Evolutionary conservation across 1,284 basidiomycete genomes (phyloP), one percentile per base, ranked within the genome.

Genomic region (Irpex lacteus): DNA sequence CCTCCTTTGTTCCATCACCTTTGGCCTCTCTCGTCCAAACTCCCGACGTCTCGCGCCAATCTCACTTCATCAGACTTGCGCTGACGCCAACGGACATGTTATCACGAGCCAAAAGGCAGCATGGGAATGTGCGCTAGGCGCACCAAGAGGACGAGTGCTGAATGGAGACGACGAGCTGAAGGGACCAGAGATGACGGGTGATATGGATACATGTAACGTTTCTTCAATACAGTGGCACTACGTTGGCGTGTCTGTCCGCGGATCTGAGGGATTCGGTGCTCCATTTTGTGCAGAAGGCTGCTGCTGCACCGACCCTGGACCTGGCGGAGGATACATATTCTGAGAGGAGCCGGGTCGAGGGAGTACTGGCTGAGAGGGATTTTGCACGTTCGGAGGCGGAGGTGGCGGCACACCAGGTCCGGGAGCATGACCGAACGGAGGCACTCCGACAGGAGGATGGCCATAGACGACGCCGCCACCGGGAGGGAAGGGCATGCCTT

Each of bases 401-500:
- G 78, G 75, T 38, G 80, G 77, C 37, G 82, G 75, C 32, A 56
- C 60, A 6, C 60, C 60, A 38, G 60, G 60, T 18, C 63, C 83
- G 67, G 78, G 77, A 11, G 78, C 77, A 19, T 78, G 73, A 52
- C 77, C 72, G 53, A 72, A 70, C 18, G 73, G 69, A 34, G 71
- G 70, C 6, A 73, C 71, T 37, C 71, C 73, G 13, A 71, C 71
- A 19, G 76, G 74, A 36, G 75, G 75, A 62, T 86, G 85, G 26
- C 78, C 77, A 72, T 87, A 90, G 15, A 86, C 78, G 60, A 84
- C 79, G 8, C 81, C 75, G n/a, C 77, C 81, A 44, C 79, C 81
- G 57, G 84, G 76, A 65, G 85, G 87, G 0, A 83, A 76, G 11
- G 72, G 78, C 62, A 88, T 79, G 36, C 85, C 88, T 73, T 85